These are phyloP conservation scores for Trypanosoma conorhini DNA, from an alignment of 208 protist species.

Conservation along the genomic window DNA sequence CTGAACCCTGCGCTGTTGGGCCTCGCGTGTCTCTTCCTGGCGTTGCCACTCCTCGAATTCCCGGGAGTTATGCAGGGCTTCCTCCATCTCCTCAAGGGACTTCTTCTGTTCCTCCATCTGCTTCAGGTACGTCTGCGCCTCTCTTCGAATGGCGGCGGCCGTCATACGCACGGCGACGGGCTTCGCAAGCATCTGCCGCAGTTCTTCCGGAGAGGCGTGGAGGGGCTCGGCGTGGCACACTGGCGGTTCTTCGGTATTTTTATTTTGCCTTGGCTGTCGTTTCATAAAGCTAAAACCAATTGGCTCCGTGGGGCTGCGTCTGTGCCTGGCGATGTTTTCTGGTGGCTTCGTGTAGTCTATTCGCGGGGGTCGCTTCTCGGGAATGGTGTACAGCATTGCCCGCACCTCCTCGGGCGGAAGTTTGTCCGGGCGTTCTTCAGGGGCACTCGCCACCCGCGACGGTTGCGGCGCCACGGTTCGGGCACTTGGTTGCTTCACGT, in stretches of 20 bases:
- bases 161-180: conserved; percentile 48
- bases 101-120: conserved; percentile 37
- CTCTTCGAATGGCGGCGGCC: conserved; percentile 52
- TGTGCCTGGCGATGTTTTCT: neutral
- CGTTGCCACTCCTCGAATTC: conserved; percentile 65
- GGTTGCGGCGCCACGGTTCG: neutral
- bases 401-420: conserved; percentile 71
- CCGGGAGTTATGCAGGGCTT: conserved; percentile 36
- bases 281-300: conserved; percentile 34
- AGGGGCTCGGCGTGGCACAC: conserved; percentile 6
- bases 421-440: neutral
- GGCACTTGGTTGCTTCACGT: neutral
- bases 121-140: conserved; percentile 51
- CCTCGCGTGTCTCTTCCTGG: conserved; percentile 37
- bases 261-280: conserved; percentile 8
- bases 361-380: conserved; percentile 52
- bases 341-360: conserved; percentile 30
- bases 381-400: conserved; percentile 72
- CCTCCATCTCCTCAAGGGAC: conserved; percentile 49
- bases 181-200: conserved; percentile 34
- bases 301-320: conserved; percentile 22
- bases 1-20: conserved; percentile 26
- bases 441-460: conserved; percentile 6
- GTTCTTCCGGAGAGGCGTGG: neutral
- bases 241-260: conserved; percentile 8